Base-by-base conservation (phyloP, 2,329 filamentous ascomycete genomes). In the Xylaria multiplex region DNA sequence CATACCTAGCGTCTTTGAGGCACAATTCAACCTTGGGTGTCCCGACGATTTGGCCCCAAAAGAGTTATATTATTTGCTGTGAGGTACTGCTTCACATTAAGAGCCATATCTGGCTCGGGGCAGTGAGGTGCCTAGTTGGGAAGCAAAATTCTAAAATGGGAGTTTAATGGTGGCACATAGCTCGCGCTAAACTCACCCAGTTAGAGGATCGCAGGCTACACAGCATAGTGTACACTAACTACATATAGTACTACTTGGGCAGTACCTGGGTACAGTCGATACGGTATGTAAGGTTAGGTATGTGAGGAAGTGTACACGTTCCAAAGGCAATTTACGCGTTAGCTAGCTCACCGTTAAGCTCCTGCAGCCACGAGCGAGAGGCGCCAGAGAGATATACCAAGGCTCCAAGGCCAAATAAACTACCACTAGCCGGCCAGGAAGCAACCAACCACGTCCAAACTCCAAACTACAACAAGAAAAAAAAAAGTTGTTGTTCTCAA, bases 361-460 rank as follows among this genome's bases (percentile, higher is more conserved):
- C 49, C 59, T 62, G 50, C 49, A 49, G 32, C 52, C 37, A 43
- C 45, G 48, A 19, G n/a, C 16, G 27, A 46, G 55, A 37, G 35
- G 35, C 35, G 8, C n/a, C n/a, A 37, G 11, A 40, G 50, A 32
- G 11, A 35, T 19, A 19, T 19, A 19, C 19, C 19, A 19, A 19
- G 19, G 19, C 19, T 19, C 48, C 14, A 30, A 40, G 30, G 53
- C 9, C 3, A 24, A n/a, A 42, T 35, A 14, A 24, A 48, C n/a
- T 53, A 42, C 55, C 16, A 27, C 57, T 52, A 27, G 46, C 53
- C 48, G 43, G 37, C 3, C 45, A 45, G 59, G 59, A 43, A 30
- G 22, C 42, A 30, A 40, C 64, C 64, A 59, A 59, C 64, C 64
- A 61, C 49, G 59, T 52, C 60, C 13, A 60, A 6, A 56, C 56